Base-by-base conservation (phyloP, 352 stramenopile genomes). In the Nothophytophthora sp. region DNA sequence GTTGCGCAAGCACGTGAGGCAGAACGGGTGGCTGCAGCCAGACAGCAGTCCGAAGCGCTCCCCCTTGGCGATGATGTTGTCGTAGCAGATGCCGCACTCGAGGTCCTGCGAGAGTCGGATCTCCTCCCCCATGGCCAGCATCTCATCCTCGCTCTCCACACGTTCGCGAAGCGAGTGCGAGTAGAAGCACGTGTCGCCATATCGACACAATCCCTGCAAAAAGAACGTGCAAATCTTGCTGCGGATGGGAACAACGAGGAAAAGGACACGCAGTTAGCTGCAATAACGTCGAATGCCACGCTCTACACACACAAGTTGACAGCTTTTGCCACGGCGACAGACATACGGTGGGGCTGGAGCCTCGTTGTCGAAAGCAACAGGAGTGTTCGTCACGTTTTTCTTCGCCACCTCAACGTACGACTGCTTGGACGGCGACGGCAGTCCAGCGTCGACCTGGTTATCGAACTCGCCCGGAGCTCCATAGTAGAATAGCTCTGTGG, bases 1-100 rank as follows among this genome's bases (percentile, higher is more conserved):
- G 52, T 93, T 91, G 50, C 83, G 82, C 45, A 96, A 58, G 29
- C 86, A 96, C 23, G 73, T 73, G 41, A 96, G 67, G 59, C 86
- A 96, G 50, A 96, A 96, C 5, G 81, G 63, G 56, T 96, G 86
- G 28, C 51, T 75, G 64, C 86, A 96, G 46, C 80, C 79, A 24
- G 83, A 91, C 0, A 96, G 61, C 43, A 96, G 44, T 1, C 86
- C 86, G 53, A 96, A 96, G 32, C 83, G 83, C 55, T 93, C 83
- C 30, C 70, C 70, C 50, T 89, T 88, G 24, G 53, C 45, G 47
- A 92, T 55, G 32, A 94, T 70, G 56, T 80, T 76, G 45, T 96
- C 86, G 52, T 86, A 90, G 67, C 86, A 96, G 55, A 96, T 92
- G 46, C 82, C 86, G 51, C 86, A 96, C 64, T 94, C 86, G 20